phyloP scores from a whole-genome alignment of 2,329 filamentous ascomycete genomes.

The Apiospora malaysiana region DNA sequence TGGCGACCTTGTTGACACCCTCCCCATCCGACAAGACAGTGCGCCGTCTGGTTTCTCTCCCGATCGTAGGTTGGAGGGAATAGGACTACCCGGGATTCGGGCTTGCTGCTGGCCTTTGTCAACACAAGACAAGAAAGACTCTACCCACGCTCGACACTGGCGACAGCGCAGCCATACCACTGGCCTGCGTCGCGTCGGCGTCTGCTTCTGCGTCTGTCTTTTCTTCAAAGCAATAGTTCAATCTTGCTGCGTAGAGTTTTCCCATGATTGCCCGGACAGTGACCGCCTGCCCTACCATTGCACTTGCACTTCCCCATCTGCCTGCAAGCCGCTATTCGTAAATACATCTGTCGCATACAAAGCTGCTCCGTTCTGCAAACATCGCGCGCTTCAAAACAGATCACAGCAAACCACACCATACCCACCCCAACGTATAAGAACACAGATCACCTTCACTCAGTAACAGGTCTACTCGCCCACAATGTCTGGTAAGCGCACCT shows the following conservation, averaged over 20 bases:
- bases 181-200: conserved; percentile 5
- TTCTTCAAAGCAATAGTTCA: conserved; percentile 23
- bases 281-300: conserved; percentile 19
- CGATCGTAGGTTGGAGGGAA: conserved; percentile 14
- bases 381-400: neutral
- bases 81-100: neutral
- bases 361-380: conserved; percentile 17
- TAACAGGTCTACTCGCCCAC: conserved; percentile 23
- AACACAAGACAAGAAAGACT: neutral
- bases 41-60: neutral
- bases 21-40: neutral
- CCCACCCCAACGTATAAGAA: neutral
- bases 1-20: neutral
- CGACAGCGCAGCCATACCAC: neutral
- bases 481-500: conserved; percentile 43
- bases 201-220: neutral
- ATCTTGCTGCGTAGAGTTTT: conserved; percentile 23
- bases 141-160: neutral
- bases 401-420: conserved; percentile 1
- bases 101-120: neutral
- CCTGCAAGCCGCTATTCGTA: conserved; percentile 13
- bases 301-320: conserved; percentile 7
- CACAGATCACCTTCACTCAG: neutral
- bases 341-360: conserved; percentile 21
- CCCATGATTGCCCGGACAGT: conserved; percentile 24